A percentile compares a stretch with the other conserved stretches of the same genome.
These are phyloP conservation scores for Epichloe hybrida DNA, from an alignment of 2,329 filamentous ascomycete species.

Conservation along the genomic window DNA sequence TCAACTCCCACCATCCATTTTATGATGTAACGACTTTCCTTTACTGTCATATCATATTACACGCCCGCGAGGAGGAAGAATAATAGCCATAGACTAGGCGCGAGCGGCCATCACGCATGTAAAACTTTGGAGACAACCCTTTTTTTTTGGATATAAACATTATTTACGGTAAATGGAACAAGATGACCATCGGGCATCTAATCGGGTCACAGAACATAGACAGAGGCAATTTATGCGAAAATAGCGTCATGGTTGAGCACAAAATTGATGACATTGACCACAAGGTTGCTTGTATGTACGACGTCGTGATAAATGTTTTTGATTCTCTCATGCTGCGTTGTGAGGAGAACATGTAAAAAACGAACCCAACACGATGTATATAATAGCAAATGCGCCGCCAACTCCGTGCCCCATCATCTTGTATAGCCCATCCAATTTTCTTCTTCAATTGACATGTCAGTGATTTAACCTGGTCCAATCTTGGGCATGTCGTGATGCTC, in stretches of 20 bases:
- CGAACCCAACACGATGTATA: not conserved
- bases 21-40: constrained; percentile 4
- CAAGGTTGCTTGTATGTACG: not conserved
- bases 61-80: constrained; percentile 25
- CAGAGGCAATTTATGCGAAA: not conserved
- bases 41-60: not conserved
- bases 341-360: no score
- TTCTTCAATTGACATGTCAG: not conserved
- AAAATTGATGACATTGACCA: not conserved
- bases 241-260: not conserved
- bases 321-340: no score
- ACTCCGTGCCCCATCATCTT: not conserved
- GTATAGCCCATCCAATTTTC: not conserved
- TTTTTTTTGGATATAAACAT: not conserved
- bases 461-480: constrained; percentile 43
- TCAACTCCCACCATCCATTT: not conserved
- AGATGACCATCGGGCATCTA: not conserved
- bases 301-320: no score
- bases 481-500: constrained; percentile 95
- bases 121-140: not conserved
- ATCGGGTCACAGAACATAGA: not conserved
- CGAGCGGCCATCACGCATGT: not conserved
- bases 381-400: not conserved
- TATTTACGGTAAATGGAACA: not conserved
- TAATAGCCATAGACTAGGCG: not conserved